Conservation (phyloP, 768 basidiomycete genomes). For the Sarcodon aspratus region DNA sequence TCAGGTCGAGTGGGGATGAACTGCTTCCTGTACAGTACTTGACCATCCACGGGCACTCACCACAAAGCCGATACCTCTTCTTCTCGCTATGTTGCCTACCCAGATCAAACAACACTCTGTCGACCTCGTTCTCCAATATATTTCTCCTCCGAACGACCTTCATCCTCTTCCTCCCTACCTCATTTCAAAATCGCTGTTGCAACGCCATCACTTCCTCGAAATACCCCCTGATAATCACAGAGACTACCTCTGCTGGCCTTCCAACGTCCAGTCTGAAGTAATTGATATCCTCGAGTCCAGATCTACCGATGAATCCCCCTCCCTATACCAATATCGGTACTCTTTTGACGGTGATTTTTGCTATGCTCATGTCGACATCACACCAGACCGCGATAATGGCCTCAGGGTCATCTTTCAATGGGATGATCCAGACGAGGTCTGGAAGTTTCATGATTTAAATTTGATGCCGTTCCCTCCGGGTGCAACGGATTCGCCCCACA, state of each 20-base stretch:
- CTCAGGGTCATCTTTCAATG: conserved; percentile 62
- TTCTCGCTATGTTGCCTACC: conserved; percentile 20
- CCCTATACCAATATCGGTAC: conserved; percentile 24
- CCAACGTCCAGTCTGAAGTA: conserved; percentile 22
- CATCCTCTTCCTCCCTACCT: conserved; percentile 48
- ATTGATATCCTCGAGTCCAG: conserved; percentile 32
- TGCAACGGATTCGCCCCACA: conserved; percentile 5
- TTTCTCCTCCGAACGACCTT: conserved; percentile 39
- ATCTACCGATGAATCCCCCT: not conserved
- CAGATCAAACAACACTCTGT: conserved; percentile 28
- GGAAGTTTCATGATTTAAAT: conserved; percentile 63
- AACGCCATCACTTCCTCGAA: conserved; percentile 55
- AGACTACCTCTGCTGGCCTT: conserved; percentile 63
- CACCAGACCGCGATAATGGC: conserved; percentile 16
- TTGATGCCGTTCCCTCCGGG: conserved; percentile 60
- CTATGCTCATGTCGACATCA: conserved; percentile 38
- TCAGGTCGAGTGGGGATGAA: too few species aligned
- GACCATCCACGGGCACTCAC: too few species aligned
- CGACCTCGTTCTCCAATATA: conserved; percentile 42
- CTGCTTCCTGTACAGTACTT: too few species aligned
- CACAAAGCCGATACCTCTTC: too few species aligned
- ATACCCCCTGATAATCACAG: conserved; percentile 36
- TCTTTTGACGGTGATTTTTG: conserved; percentile 38
- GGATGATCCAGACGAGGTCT: conserved; percentile 33
- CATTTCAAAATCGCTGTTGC: conserved; percentile 43